phyloP scores from a whole-genome alignment of 225 moss, liverwort and hornwort genomes.

The Ulota crispa region DNA sequence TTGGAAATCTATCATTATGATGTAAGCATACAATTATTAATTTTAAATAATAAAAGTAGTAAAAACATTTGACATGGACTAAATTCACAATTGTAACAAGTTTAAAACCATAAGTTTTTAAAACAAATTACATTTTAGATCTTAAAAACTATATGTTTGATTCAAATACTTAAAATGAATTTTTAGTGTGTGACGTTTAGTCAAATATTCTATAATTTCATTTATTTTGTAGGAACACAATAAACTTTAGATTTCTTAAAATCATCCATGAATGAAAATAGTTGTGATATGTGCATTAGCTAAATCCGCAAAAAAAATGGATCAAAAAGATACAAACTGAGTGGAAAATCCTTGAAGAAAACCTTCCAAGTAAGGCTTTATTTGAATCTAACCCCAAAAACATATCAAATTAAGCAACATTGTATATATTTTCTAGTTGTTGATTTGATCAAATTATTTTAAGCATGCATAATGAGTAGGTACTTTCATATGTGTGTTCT shows the following conservation, averaged over 20 bases:
- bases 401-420: fast-evolving
- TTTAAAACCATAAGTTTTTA: background rate
- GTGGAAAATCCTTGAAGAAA: constrained; percentile 61
- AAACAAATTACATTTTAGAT: background rate
- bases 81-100: no score
- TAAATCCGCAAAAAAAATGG: constrained; percentile 57
- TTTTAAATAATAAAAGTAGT: no score
- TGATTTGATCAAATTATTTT: background rate
- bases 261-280: background rate
- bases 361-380: constrained; percentile 54
- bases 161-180: fast-evolving
- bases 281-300: constrained; percentile 30
- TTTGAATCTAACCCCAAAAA: background rate
- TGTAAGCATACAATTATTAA: no score
- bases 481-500: no score
- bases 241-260: background rate
- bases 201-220: background rate
- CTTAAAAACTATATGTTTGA: no score
- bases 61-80: no score
- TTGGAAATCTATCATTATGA: no score
- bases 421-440: background rate
- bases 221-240: background rate
- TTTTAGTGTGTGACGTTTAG: background rate
- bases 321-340: constrained; percentile 69
- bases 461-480: no score